These are phyloP conservation scores for Fusarium graminum DNA, from an alignment of 2,329 filamentous ascomycete genomes.

Conservation along the genomic window DNA sequence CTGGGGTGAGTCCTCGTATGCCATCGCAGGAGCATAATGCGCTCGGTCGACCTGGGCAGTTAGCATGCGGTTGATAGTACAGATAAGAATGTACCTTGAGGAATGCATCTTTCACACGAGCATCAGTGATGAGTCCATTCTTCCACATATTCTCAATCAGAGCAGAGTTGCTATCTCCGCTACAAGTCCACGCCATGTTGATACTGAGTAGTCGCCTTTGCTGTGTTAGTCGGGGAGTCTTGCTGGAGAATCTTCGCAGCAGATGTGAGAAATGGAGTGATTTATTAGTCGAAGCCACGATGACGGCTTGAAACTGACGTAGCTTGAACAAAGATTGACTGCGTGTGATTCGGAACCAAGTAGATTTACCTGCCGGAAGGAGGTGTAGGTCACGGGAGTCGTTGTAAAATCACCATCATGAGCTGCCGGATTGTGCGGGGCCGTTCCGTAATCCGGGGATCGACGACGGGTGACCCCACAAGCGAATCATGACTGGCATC, in stretches of 20 bases:
- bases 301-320: neutral
- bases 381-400: neutral
- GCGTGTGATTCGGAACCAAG: too few relatives aligned
- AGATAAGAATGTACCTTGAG: slow-evolving; percentile 65
- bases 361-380: neutral
- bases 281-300: slow-evolving; percentile 31
- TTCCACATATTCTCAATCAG: slow-evolving; percentile 83
- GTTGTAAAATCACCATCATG: slow-evolving; percentile 38
- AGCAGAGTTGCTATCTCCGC: slow-evolving; percentile 78
- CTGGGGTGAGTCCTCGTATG: slow-evolving; percentile 75
- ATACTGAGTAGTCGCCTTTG: slow-evolving; percentile 26
- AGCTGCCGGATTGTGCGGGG: slow-evolving; percentile 45
- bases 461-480: slow-evolving; percentile 42
- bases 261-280: slow-evolving; percentile 5
- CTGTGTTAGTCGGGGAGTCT: slow-evolving; percentile 17
- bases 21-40: slow-evolving; percentile 78
- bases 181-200: slow-evolving; percentile 91
- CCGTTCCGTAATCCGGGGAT: slow-evolving; percentile 43
- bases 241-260: slow-evolving; percentile 1
- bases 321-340: rapidly evolving
- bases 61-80: neutral
- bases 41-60: slow-evolving; percentile 81
- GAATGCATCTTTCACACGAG: slow-evolving; percentile 83
- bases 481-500: slow-evolving; percentile 9
- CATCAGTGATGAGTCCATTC: slow-evolving; percentile 78